Evolutionary conservation across 768 basidiomycete species (phyloP).

Genomic region (Boletus rubropictus): DNA sequence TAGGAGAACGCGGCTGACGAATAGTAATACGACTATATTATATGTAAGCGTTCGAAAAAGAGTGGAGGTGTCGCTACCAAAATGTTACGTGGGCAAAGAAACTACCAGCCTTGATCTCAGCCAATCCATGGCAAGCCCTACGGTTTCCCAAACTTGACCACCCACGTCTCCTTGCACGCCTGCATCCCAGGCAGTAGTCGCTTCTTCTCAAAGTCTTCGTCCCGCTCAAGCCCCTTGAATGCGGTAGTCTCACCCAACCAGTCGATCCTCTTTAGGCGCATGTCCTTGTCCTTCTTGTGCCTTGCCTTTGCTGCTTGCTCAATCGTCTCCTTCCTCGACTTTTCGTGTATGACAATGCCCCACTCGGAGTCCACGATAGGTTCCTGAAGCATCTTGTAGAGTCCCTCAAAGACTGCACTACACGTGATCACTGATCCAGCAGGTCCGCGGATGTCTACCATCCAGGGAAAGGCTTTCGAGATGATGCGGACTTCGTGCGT

Average conservation of each 20-base stretch:
- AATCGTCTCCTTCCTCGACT: conserved; percentile 39
- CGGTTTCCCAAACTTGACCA: conserved; percentile 42
- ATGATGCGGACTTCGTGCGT: conserved; percentile 43
- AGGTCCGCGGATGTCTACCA: conserved; percentile 45
- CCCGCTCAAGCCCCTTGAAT: conserved; percentile 58
- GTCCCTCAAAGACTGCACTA: conserved; percentile 48
- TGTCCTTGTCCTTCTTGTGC: conserved; percentile 32
- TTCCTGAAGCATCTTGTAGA: conserved; percentile 46
- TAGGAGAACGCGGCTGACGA: no score
- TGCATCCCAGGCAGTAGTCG: conserved; percentile 43
- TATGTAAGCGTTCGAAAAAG: no score
- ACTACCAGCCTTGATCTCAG: neutral
- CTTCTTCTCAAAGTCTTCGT: conserved; percentile 50
- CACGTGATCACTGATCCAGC: conserved; percentile 37
- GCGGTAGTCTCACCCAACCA: conserved; percentile 53
- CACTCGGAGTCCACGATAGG: conserved; percentile 62
- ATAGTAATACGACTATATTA: no score
- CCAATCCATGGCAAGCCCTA: conserved; percentile 4
- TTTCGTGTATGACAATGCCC: conserved; percentile 47
- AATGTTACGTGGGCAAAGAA: no score
- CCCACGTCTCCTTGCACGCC: conserved; percentile 50
- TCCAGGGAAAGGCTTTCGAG: conserved; percentile 62
- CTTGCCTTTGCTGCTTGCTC: conserved; percentile 50
- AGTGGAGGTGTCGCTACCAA: no score
- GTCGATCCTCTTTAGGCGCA: conserved; percentile 51